Conservation (phyloP, 768 basidiomycete genomes). For the Phylloporus scabripes region DNA sequence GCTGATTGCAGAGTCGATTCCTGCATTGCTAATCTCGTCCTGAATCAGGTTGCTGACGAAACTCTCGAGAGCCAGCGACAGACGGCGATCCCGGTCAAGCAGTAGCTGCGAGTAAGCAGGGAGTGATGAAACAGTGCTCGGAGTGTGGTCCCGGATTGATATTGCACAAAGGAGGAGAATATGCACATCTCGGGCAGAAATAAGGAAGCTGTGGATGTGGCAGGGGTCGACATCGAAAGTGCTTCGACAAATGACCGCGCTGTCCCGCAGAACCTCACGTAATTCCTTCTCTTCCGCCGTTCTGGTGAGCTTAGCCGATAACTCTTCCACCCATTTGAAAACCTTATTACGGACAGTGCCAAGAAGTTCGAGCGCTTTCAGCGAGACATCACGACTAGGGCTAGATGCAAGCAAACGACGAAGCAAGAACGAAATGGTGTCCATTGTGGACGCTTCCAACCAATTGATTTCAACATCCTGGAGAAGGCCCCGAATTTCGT, state of each 20-base stretch:
- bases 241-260: constrained; percentile 19
- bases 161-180: constrained; percentile 28
- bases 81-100: constrained; percentile 28
- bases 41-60: too few species aligned
- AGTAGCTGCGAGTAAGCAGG: constrained; percentile 16
- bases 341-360: constrained; percentile 27
- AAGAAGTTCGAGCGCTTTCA: constrained; percentile 23
- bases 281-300: background rate
- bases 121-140: constrained; percentile 3
- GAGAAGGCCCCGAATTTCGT: constrained; percentile 30
- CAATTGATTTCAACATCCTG: constrained; percentile 36
- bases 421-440: constrained; percentile 30
- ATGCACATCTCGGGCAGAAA: constrained; percentile 21
- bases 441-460: constrained; percentile 30
- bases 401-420: constrained; percentile 33
- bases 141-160: constrained; percentile 28
- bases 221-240: constrained; percentile 26
- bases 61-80: constrained; percentile 28
- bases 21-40: background rate
- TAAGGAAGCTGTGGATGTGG: constrained; percentile 11
- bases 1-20: constrained; percentile 28
- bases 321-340: constrained; percentile 34
- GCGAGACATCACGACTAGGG: constrained; percentile 7
- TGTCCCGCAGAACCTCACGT: constrained; percentile 13
- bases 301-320: constrained; percentile 18